Base-by-base conservation (phyloP, 768 basidiomycete species). In the Cyclocybe cylindracea region DNA sequence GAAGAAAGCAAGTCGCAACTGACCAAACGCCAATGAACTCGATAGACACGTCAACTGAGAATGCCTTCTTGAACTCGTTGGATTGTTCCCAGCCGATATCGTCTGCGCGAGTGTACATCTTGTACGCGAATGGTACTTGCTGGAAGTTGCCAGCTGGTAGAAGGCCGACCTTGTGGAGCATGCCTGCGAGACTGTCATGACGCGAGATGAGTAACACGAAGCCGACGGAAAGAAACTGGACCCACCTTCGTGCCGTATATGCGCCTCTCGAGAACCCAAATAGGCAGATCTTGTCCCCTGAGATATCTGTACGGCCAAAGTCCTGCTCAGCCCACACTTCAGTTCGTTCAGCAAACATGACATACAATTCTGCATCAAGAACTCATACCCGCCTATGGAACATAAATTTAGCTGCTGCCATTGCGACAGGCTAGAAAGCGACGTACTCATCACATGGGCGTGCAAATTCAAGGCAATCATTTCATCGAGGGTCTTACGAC, bases 211-310 rank as follows among this genome's bases (percentile, higher is more conserved):
- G 36, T 44, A 11, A 46, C n/a, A 39, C 31, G 16, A 8, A 19
- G 47, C 34, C 44, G 8, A 14, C 29, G 13, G 19, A 16, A 16
- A 33, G 19, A 13, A 50, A 38, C 7, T 34, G 46, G 33, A 48
- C 63, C 29, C 14, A 76, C 74, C 76, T 75, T 40, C 85, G 71
- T 10, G 84, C 84, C 0, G 82, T 84, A 63, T 84, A 85, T 6
- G 83, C 82, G 10, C 86, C 85, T 33, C 87, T 73, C 32, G 84
- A 86, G 64, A 89, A 87, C 72, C 85, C 85, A 55, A 86, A 85
- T 35, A 88, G 74, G 55, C 76, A 86, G 10, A 88, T 82, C 53
- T 73, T 74, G 66, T 87, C 85, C 24, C 81, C 82, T 11, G 68
- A 61, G 4, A 68, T 67, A 55, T 80, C 79, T 80, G 33, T 44